A percentile compares a stretch with the other conserved stretches of the same genome.
Conservation (phyloP, 352 stramenopile genomes). For the Phytophthora syringae region DNA sequence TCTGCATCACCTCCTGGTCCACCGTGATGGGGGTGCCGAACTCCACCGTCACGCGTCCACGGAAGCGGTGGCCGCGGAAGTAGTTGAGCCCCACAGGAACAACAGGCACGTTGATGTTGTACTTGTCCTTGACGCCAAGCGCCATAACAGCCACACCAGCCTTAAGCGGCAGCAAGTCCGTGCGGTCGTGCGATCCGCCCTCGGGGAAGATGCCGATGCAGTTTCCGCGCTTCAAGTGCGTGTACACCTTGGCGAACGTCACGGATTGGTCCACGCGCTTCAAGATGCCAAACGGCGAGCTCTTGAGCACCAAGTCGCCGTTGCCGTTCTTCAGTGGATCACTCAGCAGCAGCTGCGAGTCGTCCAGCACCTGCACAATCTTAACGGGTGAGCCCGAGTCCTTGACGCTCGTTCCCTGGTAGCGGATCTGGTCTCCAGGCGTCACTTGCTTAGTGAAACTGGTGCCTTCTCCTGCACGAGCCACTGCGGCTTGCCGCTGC, state of each 20-base stretch:
- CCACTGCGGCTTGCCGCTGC: slow-evolving; percentile 34
- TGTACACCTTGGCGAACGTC: slow-evolving; percentile 94
- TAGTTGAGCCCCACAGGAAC: slow-evolving; percentile 99
- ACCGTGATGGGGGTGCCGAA: slow-evolving; percentile 94
- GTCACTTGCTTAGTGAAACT: slow-evolving; percentile 80
- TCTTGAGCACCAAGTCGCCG: slow-evolving; percentile 49
- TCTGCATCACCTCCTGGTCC: slow-evolving; percentile 85
- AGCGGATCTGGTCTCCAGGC: slow-evolving; percentile 81
- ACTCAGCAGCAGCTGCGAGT: slow-evolving; percentile 83
- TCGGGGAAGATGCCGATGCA: slow-evolving; percentile 98
- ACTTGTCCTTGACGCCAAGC: slow-evolving; percentile 95
- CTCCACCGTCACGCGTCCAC: slow-evolving; percentile 96
- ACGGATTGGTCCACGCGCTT: slow-evolving; percentile 93
- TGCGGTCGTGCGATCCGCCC: slow-evolving; percentile 97
- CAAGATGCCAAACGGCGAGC: slow-evolving; percentile 84
- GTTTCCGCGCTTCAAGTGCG: slow-evolving; percentile 87
- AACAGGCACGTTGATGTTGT: slow-evolving; percentile 96
- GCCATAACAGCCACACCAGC: slow-evolving; percentile 98
- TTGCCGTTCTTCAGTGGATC: slow-evolving; percentile 45
- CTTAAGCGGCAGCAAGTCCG: slow-evolving; percentile 97
- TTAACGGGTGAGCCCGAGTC: slow-evolving; percentile 86
- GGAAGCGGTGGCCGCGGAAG: slow-evolving; percentile 96
- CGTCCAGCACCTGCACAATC: slow-evolving; percentile 83
- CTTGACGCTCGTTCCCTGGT: slow-evolving; percentile 78
- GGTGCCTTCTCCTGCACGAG: slow-evolving; percentile 66